Conservation (phyloP, 2,329 filamentous ascomycete species). For the Cercospora sp. region DNA sequence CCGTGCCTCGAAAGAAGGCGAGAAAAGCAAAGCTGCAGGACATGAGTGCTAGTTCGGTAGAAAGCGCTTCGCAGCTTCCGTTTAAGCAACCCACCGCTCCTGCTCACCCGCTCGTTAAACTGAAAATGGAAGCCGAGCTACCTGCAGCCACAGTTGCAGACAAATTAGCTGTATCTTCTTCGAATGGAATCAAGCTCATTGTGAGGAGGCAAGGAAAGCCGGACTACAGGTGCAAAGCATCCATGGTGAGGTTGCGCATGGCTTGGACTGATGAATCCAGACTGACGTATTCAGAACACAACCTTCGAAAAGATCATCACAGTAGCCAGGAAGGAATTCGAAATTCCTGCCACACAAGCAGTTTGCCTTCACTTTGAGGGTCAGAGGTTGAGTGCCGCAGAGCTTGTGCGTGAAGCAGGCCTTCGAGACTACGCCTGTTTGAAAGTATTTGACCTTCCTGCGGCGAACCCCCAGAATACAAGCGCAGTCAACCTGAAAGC, state of each 20-base stretch:
- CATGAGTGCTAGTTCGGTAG: not conserved
- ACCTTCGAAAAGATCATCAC: conserved; percentile 1
- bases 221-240: not conserved
- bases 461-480: not conserved
- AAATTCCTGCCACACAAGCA: not conserved
- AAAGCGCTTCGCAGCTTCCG: not conserved
- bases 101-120: not conserved
- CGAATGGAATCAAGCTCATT: not conserved
- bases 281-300: conserved; percentile 7
- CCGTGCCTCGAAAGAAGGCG: conserved; percentile 19
- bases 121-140: not conserved
- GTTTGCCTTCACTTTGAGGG: conserved; percentile 12
- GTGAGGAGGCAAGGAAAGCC: not conserved
- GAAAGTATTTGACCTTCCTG: conserved; percentile 5
- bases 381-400: conserved; percentile 6
- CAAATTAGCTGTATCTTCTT: not conserved
- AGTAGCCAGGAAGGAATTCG: conserved; percentile 2
- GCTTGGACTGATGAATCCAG: not conserved
- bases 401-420: conserved; percentile 6
- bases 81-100: not conserved
- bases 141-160: not conserved
- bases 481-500: not conserved
- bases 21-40: not conserved
- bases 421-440: not conserved
- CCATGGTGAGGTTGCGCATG: not conserved